These are phyloP conservation scores for Geranium rotundifolium DNA, from an alignment of 345 rosid genomes.

Conservation along the genomic window DNA sequence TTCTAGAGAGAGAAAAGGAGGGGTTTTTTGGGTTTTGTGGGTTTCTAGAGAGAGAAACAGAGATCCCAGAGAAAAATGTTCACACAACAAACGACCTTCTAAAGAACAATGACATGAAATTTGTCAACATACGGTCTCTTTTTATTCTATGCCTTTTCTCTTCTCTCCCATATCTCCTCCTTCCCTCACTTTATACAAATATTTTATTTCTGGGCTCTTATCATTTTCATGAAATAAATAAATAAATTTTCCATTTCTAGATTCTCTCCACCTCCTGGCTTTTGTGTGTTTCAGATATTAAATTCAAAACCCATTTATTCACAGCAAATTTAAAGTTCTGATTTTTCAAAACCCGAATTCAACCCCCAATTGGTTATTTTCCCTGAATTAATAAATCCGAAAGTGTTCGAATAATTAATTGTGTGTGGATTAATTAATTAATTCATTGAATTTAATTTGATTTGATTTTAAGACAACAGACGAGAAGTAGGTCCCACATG, in stretches of 20 bases:
- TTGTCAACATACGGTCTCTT: slow-evolving; percentile 97
- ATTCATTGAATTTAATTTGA: not conserved
- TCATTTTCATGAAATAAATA: not conserved
- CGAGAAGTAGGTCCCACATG: not conserved
- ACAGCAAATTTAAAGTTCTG: not conserved
- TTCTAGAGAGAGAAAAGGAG: slow-evolving; percentile 25
- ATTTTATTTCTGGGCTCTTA: not conserved
- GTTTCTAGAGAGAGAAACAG: slow-evolving; percentile 25
- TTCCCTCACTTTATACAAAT: not conserved
- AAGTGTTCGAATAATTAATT: no score
- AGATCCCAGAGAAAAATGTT: slow-evolving; percentile 60
- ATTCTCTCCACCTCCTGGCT: slow-evolving; percentile 38
- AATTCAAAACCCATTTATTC: not conserved
- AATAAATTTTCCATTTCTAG: slow-evolving; percentile 26
- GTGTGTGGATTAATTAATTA: not conserved
- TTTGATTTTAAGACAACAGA: not conserved
- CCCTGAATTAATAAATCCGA: no score
- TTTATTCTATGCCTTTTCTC: slow-evolving; percentile 73
- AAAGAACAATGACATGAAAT: slow-evolving; percentile 77
- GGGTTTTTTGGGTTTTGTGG: slow-evolving; percentile 10
- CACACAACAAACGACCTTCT: slow-evolving; percentile 36
- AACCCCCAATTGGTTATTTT: not conserved
- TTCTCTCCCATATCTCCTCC: slow-evolving; percentile 15
- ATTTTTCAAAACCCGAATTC: not conserved
- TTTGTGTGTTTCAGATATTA: slow-evolving; percentile 17